These are phyloP conservation scores for Mycena kentingensis DNA, from an alignment of 768 basidiomycete genomes.

Conservation along the genomic window DNA sequence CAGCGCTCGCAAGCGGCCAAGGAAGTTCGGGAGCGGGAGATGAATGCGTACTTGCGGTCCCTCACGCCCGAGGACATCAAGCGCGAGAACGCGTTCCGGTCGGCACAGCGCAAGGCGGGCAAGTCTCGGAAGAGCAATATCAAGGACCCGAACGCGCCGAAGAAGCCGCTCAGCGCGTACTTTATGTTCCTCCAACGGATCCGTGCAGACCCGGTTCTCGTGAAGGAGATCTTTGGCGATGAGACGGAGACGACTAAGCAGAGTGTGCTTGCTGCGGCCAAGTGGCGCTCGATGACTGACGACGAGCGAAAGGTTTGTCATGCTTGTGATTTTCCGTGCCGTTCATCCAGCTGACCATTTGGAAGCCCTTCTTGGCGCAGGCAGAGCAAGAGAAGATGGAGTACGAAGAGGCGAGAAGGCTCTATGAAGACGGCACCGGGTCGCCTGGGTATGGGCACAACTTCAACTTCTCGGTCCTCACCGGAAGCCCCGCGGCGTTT, in stretches of 20 bases:
- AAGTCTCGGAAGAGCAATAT: constrained; percentile 92
- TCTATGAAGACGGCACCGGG: constrained; percentile 81
- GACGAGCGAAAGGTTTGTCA: constrained; percentile 76
- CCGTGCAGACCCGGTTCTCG: constrained; percentile 73
- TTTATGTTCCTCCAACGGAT: constrained; percentile 95
- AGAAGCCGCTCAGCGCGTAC: constrained; percentile 92
- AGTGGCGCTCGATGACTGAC: constrained; percentile 92
- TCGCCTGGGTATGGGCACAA: constrained; percentile 59
- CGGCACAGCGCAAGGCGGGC: constrained; percentile 90
- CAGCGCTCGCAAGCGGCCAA: constrained; percentile 83
- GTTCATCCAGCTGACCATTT: constrained; percentile 23
- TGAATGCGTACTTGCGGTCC: constrained; percentile 81
- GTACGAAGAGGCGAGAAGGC: constrained; percentile 80
- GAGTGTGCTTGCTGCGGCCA: constrained; percentile 88
- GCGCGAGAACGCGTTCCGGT: constrained; percentile 87
- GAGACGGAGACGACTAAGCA: constrained; percentile 94
- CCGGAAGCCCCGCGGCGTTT: constrained; percentile 66
- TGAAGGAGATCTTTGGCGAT: constrained; percentile 80
- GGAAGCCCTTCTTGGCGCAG: constrained; percentile 86
- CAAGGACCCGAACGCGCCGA: constrained; percentile 95
- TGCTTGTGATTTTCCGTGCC: constrained; percentile 15
- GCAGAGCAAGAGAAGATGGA: constrained; percentile 95
- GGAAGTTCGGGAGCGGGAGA: constrained; percentile 80
- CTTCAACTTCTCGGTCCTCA: constrained; percentile 83
- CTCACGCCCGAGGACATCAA: constrained; percentile 94